A percentile compares a stretch with the other conserved stretches of the same genome.
phyloP scores from a whole-genome alignment of 2,329 filamentous ascomycete genomes.

The Capronia epimyces region DNA sequence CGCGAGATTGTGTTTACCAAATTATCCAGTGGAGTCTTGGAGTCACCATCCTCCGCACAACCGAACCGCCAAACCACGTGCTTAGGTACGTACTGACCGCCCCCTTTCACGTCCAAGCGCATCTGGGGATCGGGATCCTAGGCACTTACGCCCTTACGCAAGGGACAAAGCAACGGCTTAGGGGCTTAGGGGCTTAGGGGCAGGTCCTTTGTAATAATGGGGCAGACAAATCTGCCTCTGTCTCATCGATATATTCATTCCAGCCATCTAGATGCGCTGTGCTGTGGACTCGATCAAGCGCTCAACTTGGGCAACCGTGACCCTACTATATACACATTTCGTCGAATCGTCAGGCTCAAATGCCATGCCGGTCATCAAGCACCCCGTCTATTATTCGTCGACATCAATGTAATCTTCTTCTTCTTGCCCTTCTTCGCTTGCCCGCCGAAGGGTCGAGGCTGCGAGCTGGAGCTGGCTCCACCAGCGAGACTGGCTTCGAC shows the following conservation, averaged over 20 bases:
- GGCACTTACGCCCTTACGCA: too few species aligned
- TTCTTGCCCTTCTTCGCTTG: constrained; percentile 50
- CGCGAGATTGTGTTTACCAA: neutral
- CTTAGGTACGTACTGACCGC: too few species aligned
- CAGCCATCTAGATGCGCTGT: neutral
- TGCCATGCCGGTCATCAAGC: constrained; percentile 39
- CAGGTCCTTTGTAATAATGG: too few species aligned
- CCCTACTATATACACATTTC: constrained; percentile 4
- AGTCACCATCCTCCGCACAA: too few species aligned
- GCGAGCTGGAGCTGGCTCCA: constrained; percentile 29
- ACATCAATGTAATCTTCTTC: constrained; percentile 65
- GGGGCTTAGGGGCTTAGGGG: too few species aligned
- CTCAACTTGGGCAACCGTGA: neutral
- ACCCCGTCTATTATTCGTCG: constrained; percentile 56
- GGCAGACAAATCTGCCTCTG: too few species aligned
- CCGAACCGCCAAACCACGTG: too few species aligned
- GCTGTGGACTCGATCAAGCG: neutral
- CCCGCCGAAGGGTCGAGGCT: constrained; percentile 12
- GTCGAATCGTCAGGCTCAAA: neutral
- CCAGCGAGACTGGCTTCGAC: constrained; percentile 37
- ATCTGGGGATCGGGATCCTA: too few species aligned
- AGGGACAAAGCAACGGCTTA: too few species aligned
- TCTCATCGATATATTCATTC: too few species aligned
- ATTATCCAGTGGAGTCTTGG: too few species aligned
- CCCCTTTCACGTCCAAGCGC: too few species aligned